Base-by-base conservation (phyloP, 305 asterid species). In the Withania somnifera region DNA sequence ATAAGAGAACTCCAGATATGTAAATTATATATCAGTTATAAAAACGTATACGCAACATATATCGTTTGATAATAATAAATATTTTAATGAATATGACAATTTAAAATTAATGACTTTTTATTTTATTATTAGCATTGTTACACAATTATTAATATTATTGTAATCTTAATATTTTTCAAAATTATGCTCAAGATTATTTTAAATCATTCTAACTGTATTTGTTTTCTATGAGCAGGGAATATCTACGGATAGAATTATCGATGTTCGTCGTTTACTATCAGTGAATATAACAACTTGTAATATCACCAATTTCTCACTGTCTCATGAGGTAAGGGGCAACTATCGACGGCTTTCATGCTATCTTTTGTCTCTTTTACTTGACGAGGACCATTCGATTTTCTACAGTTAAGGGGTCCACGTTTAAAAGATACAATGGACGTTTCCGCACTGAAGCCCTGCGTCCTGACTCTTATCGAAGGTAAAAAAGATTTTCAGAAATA, bases 381-480 rank as follows among this genome's bases (percentile, higher is more conserved):
- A 51, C 2, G 5, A 76, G 63, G 47, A 51, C 28, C 80, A 76
- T 76, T 14, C 10, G 80, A 76, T 5, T 66, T 47, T 3, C 68
- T 54, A 68, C 85, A 95, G 99, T 90, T 91, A 0, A 86, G 97
- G 90, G 99, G 99, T 83, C 95, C 97, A 86, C 94, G 89, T 60
- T 88, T 96, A 82, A 96, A 92, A 85, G 98, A 94, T 83, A 89
- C 92, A 84, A 97, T 94, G 89, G 98, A 96, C 92, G 92, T 96
- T 60, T 89, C 98, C 87, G 98, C 99, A 82, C 87, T 96, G 87
- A 96, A 94, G 68, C 99, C 99, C 80, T 93, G 95, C 90, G 69
- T 87, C 84, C 98, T 96, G 78, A 89, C 92, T 1, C 96, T 96
- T 38, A 91, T 88, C 24, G 98, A 94, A 94, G 99, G 99, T 95